Evolutionary conservation across 2,329 filamentous ascomycete species (phyloP).

Genomic region (Dothistroma pini): DNA sequence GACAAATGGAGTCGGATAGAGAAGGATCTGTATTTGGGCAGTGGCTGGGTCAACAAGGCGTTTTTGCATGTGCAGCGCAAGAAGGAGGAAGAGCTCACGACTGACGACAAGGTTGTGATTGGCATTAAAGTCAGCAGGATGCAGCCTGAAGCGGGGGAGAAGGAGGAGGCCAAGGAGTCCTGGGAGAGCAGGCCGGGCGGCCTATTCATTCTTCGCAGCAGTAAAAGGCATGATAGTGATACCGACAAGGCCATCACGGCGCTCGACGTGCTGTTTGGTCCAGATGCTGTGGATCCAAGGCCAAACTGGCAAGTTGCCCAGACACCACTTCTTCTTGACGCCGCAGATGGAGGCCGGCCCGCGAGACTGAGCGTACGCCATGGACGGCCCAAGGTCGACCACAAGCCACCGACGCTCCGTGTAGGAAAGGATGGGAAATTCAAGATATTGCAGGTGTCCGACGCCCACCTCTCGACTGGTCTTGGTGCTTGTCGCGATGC

Average conservation of each 20-base stretch:
- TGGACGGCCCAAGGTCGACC: conserved; percentile 60
- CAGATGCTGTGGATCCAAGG: conserved; percentile 86
- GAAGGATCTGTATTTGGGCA: conserved; percentile 80
- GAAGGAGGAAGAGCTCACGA: conserved; percentile 74
- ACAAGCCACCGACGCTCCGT: conserved; percentile 59
- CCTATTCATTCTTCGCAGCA: conserved; percentile 76
- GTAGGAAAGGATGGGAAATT: conserved; percentile 89
- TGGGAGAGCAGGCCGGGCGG: conserved; percentile 79
- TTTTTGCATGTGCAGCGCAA: conserved; percentile 81
- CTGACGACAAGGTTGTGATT: conserved; percentile 73
- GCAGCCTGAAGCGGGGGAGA: conserved; percentile 60
- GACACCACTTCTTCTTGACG: conserved; percentile 67
- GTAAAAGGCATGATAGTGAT: conserved; percentile 69
- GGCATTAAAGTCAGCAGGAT: conserved; percentile 72
- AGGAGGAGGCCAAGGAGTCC: conserved; percentile 54
- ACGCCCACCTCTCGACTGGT: conserved; percentile 89
- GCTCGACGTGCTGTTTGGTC: conserved; percentile 82
- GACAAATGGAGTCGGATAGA: conserved; percentile 78
- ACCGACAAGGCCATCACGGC: conserved; percentile 71
- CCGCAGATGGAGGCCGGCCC: conserved; percentile 58
- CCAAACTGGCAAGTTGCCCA: conserved; percentile 78
- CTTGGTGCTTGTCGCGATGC: conserved; percentile 81
- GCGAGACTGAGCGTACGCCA: conserved; percentile 75
- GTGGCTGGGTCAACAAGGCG: conserved; percentile 69
- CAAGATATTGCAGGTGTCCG: conserved; percentile 96